Evolutionary conservation across 306 rosid genomes (phyloP), one percentile per base, ranked within the genome.

Genomic region (Bauhinia variegata): DNA sequence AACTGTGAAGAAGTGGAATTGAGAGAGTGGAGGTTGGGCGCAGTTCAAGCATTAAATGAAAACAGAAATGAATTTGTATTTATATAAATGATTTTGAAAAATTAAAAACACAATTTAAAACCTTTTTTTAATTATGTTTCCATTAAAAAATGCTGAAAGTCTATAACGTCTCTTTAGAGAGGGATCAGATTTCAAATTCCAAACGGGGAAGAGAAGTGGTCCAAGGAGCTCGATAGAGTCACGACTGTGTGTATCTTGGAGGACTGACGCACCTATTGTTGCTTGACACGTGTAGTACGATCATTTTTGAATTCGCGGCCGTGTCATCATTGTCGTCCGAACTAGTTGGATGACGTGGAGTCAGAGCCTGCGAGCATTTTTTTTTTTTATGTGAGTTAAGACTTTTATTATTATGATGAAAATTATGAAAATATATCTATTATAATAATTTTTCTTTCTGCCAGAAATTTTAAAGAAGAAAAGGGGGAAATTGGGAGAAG

Each of bases 131-230:
- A 48, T 34, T 67, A 62, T 30, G 9, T 32, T 63, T 49, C 63
- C 17, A 51, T 43, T 74, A 51, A 38, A 56, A 60, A 67, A 68
- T 54, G 60, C n/a, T 13, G 48, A 53, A 41, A 66, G 41, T 15
- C 71, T 60, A 3, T 56, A 87, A 87, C 93, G 93, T 84, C 93
- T 82, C 89, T 86, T 42, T 52, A 47, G 69, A 15, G 69, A 57
- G 79, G 55, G 81, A 5, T 60, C 37, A 19, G 54, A 72, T 75
- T 87, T 87, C 87, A 84, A 87, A 84, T 79, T 87, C 84, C 78
- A 69, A 79, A 84, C 73, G 57, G 41, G 54, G 65, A 56, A 36
- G 9, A 36, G 46, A 46, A 15, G 57, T 28, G 67, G 44, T 64
- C 60, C 38, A 23, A 41, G 4, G 32, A 67, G 8, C 12, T 41